Base-by-base conservation (phyloP, 148 eudicot genomes). In the Beta vulgaris region DNA sequence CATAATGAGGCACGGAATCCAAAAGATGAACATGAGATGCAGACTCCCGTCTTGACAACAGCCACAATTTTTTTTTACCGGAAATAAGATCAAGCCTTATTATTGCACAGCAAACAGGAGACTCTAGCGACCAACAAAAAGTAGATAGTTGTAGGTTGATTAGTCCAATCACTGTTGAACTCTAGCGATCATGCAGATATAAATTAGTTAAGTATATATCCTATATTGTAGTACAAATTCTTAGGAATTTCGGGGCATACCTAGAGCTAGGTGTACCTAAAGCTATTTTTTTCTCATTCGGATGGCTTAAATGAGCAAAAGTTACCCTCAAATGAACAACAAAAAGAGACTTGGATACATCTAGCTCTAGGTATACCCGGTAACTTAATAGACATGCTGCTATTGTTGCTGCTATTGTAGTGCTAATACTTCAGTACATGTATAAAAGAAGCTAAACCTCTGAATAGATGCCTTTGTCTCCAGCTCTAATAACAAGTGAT, bases 401-500 rank as follows among this genome's bases (percentile, higher is more conserved):
- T n/a, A n/a, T n/a, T n/a, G n/a, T n/a, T n/a, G n/a, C n/a, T n/a
- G n/a, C n/a, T 21, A 14, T n/a, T 14, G 9, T 14, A n/a, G 26
- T 5, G 74, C 43, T 55, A 63, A 73, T 42, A 14, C 26, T 39
- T 28, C 6, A 43, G 57, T 44, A 0, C 23, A 19, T 23, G 28
- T 35, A 49, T 59, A 7, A 26, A 44, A 32, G 19, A 48, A 73
- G 39, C 26, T 31, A 23, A 65, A 91, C 98, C 93, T 93, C 88
- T 25, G 94, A 84, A 68, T 44, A 72, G 57, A 78, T 71, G 85
- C 88, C 91, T 76, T 73, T 77, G 73, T 77, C 69, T 76, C 84
- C 86, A 74, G 97, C 88, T 84, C 81, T 85, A 39, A 93, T 85
- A 35, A 73, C 85, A 79, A 93, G 62, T 42, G 91, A 88, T 37